Conservation (phyloP, 2,329 filamentous ascomycete species). For the Stenocarpella maydis region DNA sequence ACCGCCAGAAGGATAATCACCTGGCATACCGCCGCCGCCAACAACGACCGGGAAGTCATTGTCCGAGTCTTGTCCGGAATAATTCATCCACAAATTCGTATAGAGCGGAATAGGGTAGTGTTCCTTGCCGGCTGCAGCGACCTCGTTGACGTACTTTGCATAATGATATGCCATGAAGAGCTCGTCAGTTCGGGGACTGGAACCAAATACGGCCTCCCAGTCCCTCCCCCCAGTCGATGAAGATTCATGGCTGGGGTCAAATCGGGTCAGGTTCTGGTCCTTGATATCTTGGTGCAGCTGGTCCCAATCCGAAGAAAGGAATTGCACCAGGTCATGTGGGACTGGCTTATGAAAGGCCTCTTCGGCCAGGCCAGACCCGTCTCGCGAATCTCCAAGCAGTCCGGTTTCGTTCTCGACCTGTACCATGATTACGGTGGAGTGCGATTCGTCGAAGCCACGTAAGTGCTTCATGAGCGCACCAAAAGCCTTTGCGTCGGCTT, state of each 20-base stretch:
- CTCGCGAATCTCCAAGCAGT: slow-evolving; percentile 59
- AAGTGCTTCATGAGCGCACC: slow-evolving; percentile 25
- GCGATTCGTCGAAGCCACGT: slow-evolving; percentile 52
- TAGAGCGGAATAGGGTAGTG: slow-evolving; percentile 46
- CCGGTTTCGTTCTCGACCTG: slow-evolving; percentile 66
- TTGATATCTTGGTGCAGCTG: not conserved
- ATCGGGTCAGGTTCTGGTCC: slow-evolving; percentile 12
- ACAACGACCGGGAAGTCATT: slow-evolving; percentile 45
- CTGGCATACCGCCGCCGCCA: slow-evolving; percentile 46
- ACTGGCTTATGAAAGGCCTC: slow-evolving; percentile 1
- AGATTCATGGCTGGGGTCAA: not conserved
- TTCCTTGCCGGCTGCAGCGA: slow-evolving; percentile 46
- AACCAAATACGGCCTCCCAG: slow-evolving; percentile 41
- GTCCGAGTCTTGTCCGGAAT: slow-evolving; percentile 42
- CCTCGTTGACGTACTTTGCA: slow-evolving; percentile 45
- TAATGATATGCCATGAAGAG: slow-evolving; percentile 49
- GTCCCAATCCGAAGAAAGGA: slow-evolving; percentile 3
- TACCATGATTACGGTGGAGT: slow-evolving; percentile 62
- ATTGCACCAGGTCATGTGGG: not conserved
- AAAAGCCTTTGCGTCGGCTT: slow-evolving; percentile 5
- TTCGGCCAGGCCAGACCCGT: slow-evolving; percentile 48
- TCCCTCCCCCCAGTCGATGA: not conserved
- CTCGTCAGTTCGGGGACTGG: slow-evolving; percentile 44
- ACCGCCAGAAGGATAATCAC: slow-evolving; percentile 56
- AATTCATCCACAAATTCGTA: slow-evolving; percentile 49